phyloP scores from a whole-genome alignment of 2,329 filamentous ascomycete species.

The Pestalotiopsis sp. region DNA sequence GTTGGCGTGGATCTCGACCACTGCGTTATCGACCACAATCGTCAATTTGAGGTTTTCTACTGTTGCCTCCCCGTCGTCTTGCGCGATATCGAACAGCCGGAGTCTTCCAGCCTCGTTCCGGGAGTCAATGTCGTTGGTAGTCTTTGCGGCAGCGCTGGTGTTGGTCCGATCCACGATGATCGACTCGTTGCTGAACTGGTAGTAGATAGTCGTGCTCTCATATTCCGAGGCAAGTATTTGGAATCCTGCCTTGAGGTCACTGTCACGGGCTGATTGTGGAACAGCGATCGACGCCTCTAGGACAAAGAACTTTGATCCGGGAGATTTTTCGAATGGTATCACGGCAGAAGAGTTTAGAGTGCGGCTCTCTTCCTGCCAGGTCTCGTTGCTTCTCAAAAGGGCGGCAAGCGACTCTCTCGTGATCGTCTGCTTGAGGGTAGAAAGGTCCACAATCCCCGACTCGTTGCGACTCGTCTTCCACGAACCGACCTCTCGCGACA shows the following conservation, averaged over 20 bases:
- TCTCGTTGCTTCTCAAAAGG: constrained; percentile 27
- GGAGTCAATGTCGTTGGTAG: constrained; percentile 39
- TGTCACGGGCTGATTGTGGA: constrained; percentile 33
- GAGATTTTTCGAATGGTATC: constrained; percentile 19
- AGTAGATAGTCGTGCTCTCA: constrained; percentile 45
- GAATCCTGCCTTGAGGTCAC: constrained; percentile 40
- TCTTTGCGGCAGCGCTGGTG: constrained; percentile 40
- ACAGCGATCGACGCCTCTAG: constrained; percentile 40
- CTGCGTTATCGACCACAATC: constrained; percentile 41
- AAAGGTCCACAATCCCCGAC: constrained; percentile 37
- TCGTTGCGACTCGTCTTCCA: constrained; percentile 37
- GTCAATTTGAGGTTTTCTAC: constrained; percentile 42
- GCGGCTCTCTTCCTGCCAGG: constrained; percentile 26
- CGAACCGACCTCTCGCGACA: constrained; percentile 38
- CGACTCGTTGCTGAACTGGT: constrained; percentile 47
- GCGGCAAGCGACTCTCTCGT: constrained; percentile 37
- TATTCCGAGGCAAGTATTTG: constrained; percentile 40
- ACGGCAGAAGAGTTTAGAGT: constrained; percentile 19
- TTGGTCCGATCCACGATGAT: constrained; percentile 43
- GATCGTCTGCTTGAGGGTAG: constrained; percentile 40
- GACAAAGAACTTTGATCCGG: constrained; percentile 40
- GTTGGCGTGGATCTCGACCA: constrained; percentile 43
- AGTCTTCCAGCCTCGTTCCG: constrained; percentile 39
- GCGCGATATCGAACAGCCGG: constrained; percentile 40
- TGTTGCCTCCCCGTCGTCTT: constrained; percentile 24